Evolutionary conservation across 208 protist genomes (phyloP).

Genomic region (Leishmania braziliensis): DNA sequence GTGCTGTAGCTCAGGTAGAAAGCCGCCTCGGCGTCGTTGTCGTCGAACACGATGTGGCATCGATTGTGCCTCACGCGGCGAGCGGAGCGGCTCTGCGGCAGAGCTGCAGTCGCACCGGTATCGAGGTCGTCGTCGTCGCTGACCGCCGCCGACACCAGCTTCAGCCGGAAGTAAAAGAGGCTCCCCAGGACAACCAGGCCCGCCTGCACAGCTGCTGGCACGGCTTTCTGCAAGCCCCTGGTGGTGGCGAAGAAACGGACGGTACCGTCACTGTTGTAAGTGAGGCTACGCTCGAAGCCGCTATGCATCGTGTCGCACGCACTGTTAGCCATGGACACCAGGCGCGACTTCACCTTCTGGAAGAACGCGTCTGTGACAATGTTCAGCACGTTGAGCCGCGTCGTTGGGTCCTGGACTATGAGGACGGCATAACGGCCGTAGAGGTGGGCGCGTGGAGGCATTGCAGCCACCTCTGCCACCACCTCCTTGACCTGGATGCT

Average conservation of each 20-base stretch:
- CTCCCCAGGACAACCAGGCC: constrained; percentile 65
- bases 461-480: constrained; percentile 32
- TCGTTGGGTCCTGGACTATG: constrained; percentile 55
- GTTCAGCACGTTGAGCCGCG: constrained; percentile 53
- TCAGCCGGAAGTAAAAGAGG: constrained; percentile 81
- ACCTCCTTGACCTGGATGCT: constrained; percentile 39
- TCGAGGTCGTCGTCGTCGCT: constrained; percentile 1
- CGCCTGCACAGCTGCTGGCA: constrained; percentile 66
- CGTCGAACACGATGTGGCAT: constrained; percentile 36
- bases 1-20: constrained; percentile 70
- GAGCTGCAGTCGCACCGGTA: not conserved
- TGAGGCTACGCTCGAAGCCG: constrained; percentile 74
- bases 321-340: constrained; percentile 77
- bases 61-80: constrained; percentile 30
- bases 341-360: constrained; percentile 56
- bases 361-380: constrained; percentile 59
- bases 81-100: constrained; percentile 27
- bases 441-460: constrained; percentile 36
- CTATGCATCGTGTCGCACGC: constrained; percentile 76
- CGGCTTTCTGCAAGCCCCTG: constrained; percentile 58
- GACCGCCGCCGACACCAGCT: constrained; percentile 21
- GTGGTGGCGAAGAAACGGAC: constrained; percentile 76
- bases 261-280: constrained; percentile 67
- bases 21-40: constrained; percentile 48
- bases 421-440: constrained; percentile 62